These are phyloP conservation scores for Claviceps capensis DNA, from an alignment of 2,329 filamentous ascomycete genomes.

Conservation along the genomic window DNA sequence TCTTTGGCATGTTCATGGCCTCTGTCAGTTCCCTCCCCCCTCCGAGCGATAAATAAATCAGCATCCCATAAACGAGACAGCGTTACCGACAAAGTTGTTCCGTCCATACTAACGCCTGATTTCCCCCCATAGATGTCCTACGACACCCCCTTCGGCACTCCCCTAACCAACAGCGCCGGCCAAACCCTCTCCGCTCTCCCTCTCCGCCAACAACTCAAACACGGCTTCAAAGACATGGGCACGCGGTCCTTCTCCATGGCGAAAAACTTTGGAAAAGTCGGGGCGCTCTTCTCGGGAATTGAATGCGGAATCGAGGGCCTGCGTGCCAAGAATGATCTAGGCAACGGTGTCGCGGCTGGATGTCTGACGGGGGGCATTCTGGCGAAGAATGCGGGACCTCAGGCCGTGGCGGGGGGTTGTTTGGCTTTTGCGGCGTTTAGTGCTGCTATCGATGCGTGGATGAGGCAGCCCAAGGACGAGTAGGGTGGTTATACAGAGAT, in stretches of 20 bases:
- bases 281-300: conserved; percentile 79
- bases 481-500: conserved; percentile 14
- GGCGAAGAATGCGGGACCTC: conserved; percentile 75
- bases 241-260: conserved; percentile 66
- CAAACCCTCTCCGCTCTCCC: conserved; percentile 49
- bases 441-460: conserved; percentile 81
- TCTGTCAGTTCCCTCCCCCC: conserved; percentile 46
- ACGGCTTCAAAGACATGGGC: conserved; percentile 94
- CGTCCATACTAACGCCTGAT: background rate
- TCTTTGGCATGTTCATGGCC: conserved; percentile 97
- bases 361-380: conserved; percentile 85
- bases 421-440: conserved; percentile 88
- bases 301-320: conserved; percentile 93
- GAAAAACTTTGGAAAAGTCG: conserved; percentile 91
- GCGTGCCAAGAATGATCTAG: conserved; percentile 85
- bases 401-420: conserved; percentile 77
- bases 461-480: conserved; percentile 62
- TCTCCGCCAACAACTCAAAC: conserved; percentile 65
- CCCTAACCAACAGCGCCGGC: conserved; percentile 23
- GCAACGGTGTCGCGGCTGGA: conserved; percentile 75
- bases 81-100: accelerated
- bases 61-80: background rate
- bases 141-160: conserved; percentile 68
- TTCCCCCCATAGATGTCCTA: conserved; percentile 68
- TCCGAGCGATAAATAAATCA: background rate